phyloP scores from a whole-genome alignment of 2,329 filamentous ascomycete genomes.

The Cadophora gregata region DNA sequence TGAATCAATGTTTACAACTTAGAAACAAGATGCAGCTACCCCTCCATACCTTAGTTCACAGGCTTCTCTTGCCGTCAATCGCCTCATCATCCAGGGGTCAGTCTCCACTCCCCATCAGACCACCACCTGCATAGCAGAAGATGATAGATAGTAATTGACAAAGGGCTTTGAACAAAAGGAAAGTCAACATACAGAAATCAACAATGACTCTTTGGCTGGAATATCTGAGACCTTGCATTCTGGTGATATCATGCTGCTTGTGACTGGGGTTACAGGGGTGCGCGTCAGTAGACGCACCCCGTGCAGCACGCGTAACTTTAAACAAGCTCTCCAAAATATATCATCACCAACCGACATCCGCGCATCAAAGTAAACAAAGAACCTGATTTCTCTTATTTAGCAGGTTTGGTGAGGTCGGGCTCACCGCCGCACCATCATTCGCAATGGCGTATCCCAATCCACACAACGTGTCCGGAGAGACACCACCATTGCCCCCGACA shows the following conservation, averaged over 20 bases:
- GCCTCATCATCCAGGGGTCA: conserved; percentile 7
- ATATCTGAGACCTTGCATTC: neutral
- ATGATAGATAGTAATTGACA: neutral
- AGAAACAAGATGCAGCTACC: conserved; percentile 3
- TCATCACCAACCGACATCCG: neutral
- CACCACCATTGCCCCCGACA: conserved; percentile 27
- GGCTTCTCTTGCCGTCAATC: neutral
- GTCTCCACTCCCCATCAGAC: neutral
- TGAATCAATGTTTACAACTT: conserved; percentile 16
- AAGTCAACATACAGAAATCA: neutral
- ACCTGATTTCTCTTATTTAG: neutral
- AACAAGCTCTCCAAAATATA: conserved; percentile 6
- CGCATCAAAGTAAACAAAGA: conserved; percentile 17
- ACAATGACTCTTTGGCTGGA: neutral
- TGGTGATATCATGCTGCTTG: conserved; percentile 13
- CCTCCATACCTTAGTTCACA: conserved; percentile 9
- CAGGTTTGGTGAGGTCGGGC: conserved; percentile 8
- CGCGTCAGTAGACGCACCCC: conserved; percentile 20
- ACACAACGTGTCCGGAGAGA: conserved; percentile 27
- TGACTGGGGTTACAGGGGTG: conserved; percentile 19
- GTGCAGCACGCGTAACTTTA: conserved; percentile 22
- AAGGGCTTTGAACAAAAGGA: neutral
- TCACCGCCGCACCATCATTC: conserved; percentile 8
- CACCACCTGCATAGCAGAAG: neutral
- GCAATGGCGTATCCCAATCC: conserved; percentile 24